Base-by-base conservation (phyloP, 2,329 filamentous ascomycete genomes). In the Pestalotiopsis sp. region DNA sequence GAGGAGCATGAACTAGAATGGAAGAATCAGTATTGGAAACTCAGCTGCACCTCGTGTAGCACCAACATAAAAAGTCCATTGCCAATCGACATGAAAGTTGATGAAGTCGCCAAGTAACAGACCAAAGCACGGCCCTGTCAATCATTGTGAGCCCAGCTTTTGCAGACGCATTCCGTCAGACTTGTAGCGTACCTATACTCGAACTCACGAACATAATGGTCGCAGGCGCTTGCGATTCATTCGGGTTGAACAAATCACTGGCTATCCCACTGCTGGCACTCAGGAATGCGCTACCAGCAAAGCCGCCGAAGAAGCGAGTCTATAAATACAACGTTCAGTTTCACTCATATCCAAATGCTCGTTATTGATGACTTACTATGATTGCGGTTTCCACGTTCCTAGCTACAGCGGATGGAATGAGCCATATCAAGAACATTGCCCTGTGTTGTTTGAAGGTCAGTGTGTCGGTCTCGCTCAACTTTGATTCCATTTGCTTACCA, bases 201-300 rank as follows among this genome's bases (percentile, higher is more conserved):
- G 90, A 91, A 1, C 84, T 84, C 7, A 90, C 82, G 5, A 91
- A 90, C 76, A 92, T 97, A 17, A 97, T 83, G 81, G 94, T 91
- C 94, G 97, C 97, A 2, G 94, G 94, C 7, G 87, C 87, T 72
- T 91, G 90, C 67, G 97, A 87, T 72, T 93, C 86, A 68, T 91
- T 82, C 61, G 86, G 85, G 9, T 83, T 82, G 76, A 95, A 96
- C 71, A 95, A 81, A 76, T 97, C 94, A 41, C 94, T 92, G 17
- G 97, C 92, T 0, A 93, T 97, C 12, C 94, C 94, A 56, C 94
- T 94, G 0, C 93, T 92, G 1, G 97, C 94, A 69, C 87, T 88
- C 69, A 92, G 77, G 72, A 92, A 92, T 2, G 90, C 88, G 71
- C 87, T 90, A 2, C 92, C 92, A 0, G 91, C 85, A 39, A 95